A percentile compares a stretch with the other conserved stretches of the same genome.
Evolutionary conservation across 108 stramenopile genomes (phyloP).

Genomic region (Pseudonitzschia multiseries): DNA sequence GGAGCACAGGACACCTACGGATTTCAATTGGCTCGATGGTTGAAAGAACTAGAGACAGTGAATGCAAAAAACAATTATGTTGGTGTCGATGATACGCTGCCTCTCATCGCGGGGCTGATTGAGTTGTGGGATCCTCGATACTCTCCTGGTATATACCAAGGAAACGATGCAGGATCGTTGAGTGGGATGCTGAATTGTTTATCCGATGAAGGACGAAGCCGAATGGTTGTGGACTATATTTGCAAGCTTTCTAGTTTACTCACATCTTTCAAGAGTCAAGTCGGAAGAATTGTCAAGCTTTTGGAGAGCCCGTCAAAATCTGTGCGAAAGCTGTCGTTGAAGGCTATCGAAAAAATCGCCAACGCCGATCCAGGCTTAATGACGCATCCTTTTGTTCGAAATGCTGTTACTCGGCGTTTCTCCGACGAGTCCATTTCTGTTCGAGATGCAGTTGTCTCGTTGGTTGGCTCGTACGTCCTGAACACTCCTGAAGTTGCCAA

Average conservation of each 20-base stretch:
- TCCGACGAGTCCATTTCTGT: slow-evolving; percentile 91
- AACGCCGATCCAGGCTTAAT: slow-evolving; percentile 80
- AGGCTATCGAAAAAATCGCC: slow-evolving; percentile 70
- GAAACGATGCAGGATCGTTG: slow-evolving; percentile 22
- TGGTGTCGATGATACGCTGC: slow-evolving; percentile 7
- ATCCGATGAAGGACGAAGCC: slow-evolving; percentile 68
- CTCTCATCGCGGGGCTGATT: slow-evolving; percentile 15
- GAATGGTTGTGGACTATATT: slow-evolving; percentile 57
- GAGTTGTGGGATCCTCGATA: slow-evolving; percentile 38
- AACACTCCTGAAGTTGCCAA: slow-evolving; percentile 75
- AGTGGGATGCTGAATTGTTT: slow-evolving; percentile 45
- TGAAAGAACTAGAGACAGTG: slow-evolving; percentile 37
- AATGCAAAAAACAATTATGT: slow-evolving; percentile 2
- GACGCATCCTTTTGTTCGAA: slow-evolving; percentile 58
- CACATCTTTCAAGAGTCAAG: slow-evolving; percentile 54
- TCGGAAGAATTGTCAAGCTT: slow-evolving; percentile 69
- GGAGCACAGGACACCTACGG: slow-evolving; percentile 48
- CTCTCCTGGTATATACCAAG: slow-evolving; percentile 10
- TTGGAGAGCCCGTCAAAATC: slow-evolving; percentile 58
- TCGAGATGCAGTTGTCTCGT: slow-evolving; percentile 87
- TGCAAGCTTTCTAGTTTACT: slow-evolving; percentile 54
- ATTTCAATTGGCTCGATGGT: slow-evolving; percentile 80
- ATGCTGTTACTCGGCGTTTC: slow-evolving; percentile 81
- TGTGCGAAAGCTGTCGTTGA: slow-evolving; percentile 81
- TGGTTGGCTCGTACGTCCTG: slow-evolving; percentile 89